phyloP scores from a whole-genome alignment of 176 grass and related monocot species.

The Oryza coarctata region DNA sequence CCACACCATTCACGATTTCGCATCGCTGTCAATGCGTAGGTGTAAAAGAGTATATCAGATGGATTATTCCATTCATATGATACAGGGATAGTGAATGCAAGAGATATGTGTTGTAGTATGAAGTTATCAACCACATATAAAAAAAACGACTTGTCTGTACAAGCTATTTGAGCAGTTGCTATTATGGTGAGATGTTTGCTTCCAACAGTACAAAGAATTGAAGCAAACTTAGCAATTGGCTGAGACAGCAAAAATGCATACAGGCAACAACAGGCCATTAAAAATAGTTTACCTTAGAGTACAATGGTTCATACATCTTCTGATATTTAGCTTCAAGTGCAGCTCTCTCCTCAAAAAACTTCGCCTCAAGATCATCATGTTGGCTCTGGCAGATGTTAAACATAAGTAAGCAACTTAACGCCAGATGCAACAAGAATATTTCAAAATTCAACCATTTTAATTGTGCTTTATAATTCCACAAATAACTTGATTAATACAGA shows the following conservation, averaged over 20 bases:
- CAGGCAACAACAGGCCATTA: neutral
- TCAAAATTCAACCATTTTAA: neutral
- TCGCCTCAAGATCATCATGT: constrained; percentile 73
- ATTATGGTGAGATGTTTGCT: neutral
- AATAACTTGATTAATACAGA: neutral
- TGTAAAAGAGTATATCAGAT: constrained; percentile 31
- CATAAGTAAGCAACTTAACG: neutral
- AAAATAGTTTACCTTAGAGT: constrained; percentile 59
- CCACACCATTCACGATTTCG: constrained; percentile 77
- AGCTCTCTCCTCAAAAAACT: constrained; percentile 88
- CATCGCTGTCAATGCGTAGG: constrained; percentile 58
- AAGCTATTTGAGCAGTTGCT: neutral
- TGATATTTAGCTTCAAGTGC: constrained; percentile 93
- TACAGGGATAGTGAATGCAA: neutral
- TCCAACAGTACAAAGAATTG: neutral
- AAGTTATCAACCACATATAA: neutral
- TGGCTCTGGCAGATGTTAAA: constrained; percentile 46
- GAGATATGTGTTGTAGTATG: neutral
- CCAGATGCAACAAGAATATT: neutral
- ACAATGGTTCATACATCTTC: constrained; percentile 89
- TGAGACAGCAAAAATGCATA: neutral
- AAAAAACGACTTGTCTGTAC: neutral
- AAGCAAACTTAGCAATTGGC: neutral
- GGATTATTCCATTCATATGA: neutral
- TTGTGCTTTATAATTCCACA: neutral